A percentile compares a stretch with the other conserved stretches of the same genome.
Conservation (phyloP, 331 rosid species). For the Phaseolus coccineus region DNA sequence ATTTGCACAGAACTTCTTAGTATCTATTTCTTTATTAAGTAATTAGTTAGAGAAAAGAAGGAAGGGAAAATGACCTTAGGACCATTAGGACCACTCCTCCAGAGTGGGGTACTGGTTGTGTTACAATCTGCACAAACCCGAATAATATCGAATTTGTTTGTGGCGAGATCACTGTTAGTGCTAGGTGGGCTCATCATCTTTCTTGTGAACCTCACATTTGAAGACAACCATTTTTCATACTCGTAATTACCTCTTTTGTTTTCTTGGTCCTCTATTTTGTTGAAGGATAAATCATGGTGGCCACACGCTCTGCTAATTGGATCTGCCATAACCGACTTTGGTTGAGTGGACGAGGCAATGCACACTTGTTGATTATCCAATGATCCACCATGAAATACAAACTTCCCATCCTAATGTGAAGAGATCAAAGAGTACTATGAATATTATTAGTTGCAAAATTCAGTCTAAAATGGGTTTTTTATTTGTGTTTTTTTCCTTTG, state of each 20-base stretch:
- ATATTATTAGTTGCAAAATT: conserved; percentile 4
- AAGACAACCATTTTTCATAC: neutral
- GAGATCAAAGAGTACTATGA: neutral
- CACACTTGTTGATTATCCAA: neutral
- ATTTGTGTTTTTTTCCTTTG: no score
- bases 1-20: neutral
- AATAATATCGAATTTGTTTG: neutral
- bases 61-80: neutral
- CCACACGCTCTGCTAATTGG: neutral
- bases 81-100: conserved; percentile 23
- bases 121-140: conserved; percentile 9
- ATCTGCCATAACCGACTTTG: neutral
- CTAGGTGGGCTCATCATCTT: neutral
- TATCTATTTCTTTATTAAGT: neutral
- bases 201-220: neutral
- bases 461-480: neutral
- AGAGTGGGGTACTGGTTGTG: conserved; percentile 4
- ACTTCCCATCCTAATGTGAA: neutral
- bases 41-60: neutral
- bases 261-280: neutral
- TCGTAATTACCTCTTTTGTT: neutral
- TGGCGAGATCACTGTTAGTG: neutral
- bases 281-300: neutral
- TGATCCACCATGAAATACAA: neutral
- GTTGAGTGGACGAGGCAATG: neutral